Evolutionary conservation across 495 filamentous ascomycete genomes (phyloP), one percentile per base, ranked within the genome.

Genomic region (Oidiodendron maius): DNA sequence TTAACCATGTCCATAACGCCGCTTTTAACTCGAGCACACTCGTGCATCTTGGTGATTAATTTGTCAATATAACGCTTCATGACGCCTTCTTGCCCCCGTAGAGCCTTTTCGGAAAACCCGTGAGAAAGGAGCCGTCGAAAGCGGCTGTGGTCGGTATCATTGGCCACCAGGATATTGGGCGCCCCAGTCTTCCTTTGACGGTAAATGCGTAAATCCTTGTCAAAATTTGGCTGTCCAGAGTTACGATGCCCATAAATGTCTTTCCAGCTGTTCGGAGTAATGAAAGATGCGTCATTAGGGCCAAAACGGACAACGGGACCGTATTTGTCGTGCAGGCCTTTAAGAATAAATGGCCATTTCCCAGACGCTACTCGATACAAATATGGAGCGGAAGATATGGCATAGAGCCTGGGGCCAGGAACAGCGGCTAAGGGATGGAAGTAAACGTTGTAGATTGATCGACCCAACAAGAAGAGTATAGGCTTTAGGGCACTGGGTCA

Each of bases 121-220:
- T 76, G 74, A 0, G 73, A 65, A 50, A 80, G 60, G 20, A 69
- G 70, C 3, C 76, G 56, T 3, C 77, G 64, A n/a, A 78, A 44
- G 25, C 53, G 35, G 1, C 47, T 56, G 44, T 80, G 76, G 41
- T 71, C 46, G 12, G 17, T n/a, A 35, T 45, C 42, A 42, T 18
- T 11, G 25, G 40, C 6, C 12, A 4, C n/a, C 8, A 32, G n/a
- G n/a, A n/a, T n/a, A n/a, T n/a, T n/a, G n/a, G n/a, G n/a, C n/a
- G n/a, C n/a, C n/a, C n/a, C n/a, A n/a, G n/a, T n/a, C n/a, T n/a
- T n/a, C n/a, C n/a, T n/a, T n/a, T n/a, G n/a, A n/a, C n/a, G n/a
- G n/a, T n/a, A n/a, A n/a, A n/a, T n/a, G n/a, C n/a, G n/a, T n/a
- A n/a, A n/a, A n/a, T n/a, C n/a, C n/a, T n/a, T n/a, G n/a, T n/a